Base-by-base conservation (phyloP, 257 asterid genomes). In the Scutellaria barbata region DNA sequence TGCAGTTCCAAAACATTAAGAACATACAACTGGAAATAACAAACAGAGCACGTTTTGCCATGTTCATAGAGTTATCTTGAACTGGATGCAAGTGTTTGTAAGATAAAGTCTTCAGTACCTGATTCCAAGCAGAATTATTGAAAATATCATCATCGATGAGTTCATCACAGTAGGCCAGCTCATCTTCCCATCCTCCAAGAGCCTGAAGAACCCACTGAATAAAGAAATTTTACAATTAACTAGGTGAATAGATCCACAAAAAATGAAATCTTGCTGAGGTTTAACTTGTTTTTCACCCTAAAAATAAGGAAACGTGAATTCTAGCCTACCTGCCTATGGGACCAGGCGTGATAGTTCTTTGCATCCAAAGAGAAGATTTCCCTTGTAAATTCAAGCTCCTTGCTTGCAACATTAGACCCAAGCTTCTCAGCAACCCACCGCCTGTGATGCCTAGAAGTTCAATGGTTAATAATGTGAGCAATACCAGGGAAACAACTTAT, bases 111-210 rank as follows among this genome's bases (percentile, higher is more conserved):
- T 37, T 75, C 7, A 33, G 61, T 5, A 95, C 99, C 95, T 95
- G 98, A 91, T 92, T 95, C 99, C 99, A 95, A 52, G 98, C 99
- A 74, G 99, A 95, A 77, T 95, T 92, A 71, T 95, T 95, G 76
- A 79, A 95, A 73, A 89, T 74, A 69, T 95, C 99, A 51, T 88
- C 90, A 66, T 85, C 86, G 10, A 89, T 94, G 73, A 95, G 95
- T 74, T 83, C 78, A 39, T 84, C 85, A 69, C 99, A 92, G 77
- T 88, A 95, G 39, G 86, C 81, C 67, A 92, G 96, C 76, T 95
- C 98, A 62, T 87, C 91, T 82, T 92, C 94, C 99, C 99, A 92
- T 78, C 97, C 99, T 22, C 99, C 98, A 39, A 92, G 90, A 72
- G 88, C 80, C 75, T 86, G 96, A 81, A 95, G 99, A 70, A 85